phyloP scores from a whole-genome alignment of 2,329 filamentous ascomycete genomes.

The Chaetomiaceae sp. region DNA sequence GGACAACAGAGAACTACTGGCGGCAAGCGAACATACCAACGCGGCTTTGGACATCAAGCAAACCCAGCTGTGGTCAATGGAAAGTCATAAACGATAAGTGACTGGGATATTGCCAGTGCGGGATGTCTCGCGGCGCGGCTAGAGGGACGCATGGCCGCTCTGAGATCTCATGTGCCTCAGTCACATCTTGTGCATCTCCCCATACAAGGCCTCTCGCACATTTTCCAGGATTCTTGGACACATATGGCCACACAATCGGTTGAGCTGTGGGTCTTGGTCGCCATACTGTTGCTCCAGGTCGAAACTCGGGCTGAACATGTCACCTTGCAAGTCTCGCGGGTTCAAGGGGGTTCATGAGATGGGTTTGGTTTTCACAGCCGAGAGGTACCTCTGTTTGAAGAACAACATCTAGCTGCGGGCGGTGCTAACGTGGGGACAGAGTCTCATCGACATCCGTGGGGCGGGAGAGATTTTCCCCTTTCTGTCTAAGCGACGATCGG shows the following conservation, averaged over 20 bases:
- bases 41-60: too few species aligned
- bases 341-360: background rate
- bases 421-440: background rate
- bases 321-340: background rate
- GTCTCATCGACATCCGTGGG: background rate
- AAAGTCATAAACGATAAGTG: too few species aligned
- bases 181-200: background rate
- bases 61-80: too few species aligned
- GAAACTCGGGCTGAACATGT: background rate
- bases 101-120: too few species aligned
- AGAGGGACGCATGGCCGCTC: background rate
- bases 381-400: background rate
- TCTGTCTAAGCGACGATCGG: background rate
- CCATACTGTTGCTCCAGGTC: background rate
- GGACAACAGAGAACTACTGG: too few species aligned
- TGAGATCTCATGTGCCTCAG: background rate
- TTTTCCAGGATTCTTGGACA: background rate
- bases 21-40: too few species aligned
- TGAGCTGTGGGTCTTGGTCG: background rate
- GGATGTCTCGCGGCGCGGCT: background rate
- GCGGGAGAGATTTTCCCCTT: background rate
- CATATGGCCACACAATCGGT: background rate
- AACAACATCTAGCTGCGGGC: too few species aligned
- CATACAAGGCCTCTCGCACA: background rate
- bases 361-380: background rate